A percentile compares a stretch with the other conserved stretches of the same genome.
phyloP scores from a whole-genome alignment of 805 yeast species.

The Alloascoidea africana region DNA sequence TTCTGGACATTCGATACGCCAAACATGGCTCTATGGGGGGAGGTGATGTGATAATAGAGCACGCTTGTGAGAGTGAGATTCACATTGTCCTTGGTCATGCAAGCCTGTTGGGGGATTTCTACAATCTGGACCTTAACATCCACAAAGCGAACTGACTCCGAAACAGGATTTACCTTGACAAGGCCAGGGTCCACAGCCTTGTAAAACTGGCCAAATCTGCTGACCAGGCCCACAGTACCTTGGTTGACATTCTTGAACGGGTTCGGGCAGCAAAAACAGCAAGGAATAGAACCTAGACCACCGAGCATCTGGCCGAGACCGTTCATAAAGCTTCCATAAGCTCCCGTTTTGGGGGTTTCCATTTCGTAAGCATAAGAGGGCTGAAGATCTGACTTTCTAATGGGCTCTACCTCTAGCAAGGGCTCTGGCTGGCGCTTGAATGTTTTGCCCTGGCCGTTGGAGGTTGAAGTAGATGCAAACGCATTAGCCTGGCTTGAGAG shows the following conservation, averaged over 20 bases:
- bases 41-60: constrained; percentile 47
- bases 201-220: constrained; percentile 50
- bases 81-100: constrained; percentile 62
- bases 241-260: constrained; percentile 47
- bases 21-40: constrained; percentile 52
- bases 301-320: constrained; percentile 33
- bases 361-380: constrained; percentile 20
- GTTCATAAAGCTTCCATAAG: constrained; percentile 19
- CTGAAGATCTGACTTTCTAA: constrained; percentile 13
- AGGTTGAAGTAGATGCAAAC: too few relatives aligned
- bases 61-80: constrained; percentile 48
- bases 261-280: constrained; percentile 36
- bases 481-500: too few relatives aligned
- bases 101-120: constrained; percentile 52
- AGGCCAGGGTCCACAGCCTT: constrained; percentile 59
- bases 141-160: constrained; percentile 36
- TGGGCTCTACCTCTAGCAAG: constrained; percentile 11
- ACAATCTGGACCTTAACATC: constrained; percentile 41
- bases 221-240: constrained; percentile 56
- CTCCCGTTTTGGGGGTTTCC: constrained; percentile 19
- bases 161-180: constrained; percentile 46
- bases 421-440: too few relatives aligned
- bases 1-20: constrained; percentile 36
- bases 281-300: constrained; percentile 35
- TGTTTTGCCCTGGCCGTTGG: too few relatives aligned